These are phyloP conservation scores for Amauroascus verrucosus DNA, from an alignment of 2,329 filamentous ascomycete genomes.

Conservation along the genomic window DNA sequence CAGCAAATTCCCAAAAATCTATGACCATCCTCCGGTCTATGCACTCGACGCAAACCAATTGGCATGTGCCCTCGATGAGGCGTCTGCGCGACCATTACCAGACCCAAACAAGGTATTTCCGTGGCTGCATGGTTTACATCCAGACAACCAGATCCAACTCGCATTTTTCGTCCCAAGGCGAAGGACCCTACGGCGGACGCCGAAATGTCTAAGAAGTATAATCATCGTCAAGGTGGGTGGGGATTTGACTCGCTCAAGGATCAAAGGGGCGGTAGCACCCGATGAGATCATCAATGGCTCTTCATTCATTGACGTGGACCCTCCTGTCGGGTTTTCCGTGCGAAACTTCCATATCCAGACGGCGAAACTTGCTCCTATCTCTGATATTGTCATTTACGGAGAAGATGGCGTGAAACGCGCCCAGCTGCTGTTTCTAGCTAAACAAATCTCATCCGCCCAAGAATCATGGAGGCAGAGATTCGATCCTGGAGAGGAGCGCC, in stretches of 20 bases:
- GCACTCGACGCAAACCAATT: conserved; percentile 60
- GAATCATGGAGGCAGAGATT: conserved; percentile 59
- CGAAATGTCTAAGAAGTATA: conserved; percentile 67
- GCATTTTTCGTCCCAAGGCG: conserved; percentile 77
- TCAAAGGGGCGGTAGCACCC: conserved; percentile 79
- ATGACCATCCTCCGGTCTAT: conserved; percentile 54
- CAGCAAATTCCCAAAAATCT: conserved; percentile 49
- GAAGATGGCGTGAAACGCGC: conserved; percentile 54
- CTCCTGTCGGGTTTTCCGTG: conserved; percentile 82
- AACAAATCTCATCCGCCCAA: conserved; percentile 64
- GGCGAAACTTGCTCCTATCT: conserved; percentile 74
- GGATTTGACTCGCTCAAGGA: conserved; percentile 58
- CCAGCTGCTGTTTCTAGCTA: conserved; percentile 55
- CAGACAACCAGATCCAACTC: conserved; percentile 77
- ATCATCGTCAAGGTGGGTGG: conserved; percentile 84
- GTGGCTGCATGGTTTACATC: conserved; percentile 89
- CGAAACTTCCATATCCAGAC: conserved; percentile 96
- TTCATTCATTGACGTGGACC: conserved; percentile 74
- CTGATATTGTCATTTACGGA: conserved; percentile 87
- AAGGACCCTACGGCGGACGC: conserved; percentile 58
- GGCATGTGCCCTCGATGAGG: conserved; percentile 62
- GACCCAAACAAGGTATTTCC: conserved; percentile 82
- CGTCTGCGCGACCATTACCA: conserved; percentile 69
- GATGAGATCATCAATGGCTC: conserved; percentile 61
- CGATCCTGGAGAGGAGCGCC: conserved; percentile 45